phyloP scores from a whole-genome alignment of 2,329 filamentous ascomycete species.

The Teratosphaeria zuluensis region DNA sequence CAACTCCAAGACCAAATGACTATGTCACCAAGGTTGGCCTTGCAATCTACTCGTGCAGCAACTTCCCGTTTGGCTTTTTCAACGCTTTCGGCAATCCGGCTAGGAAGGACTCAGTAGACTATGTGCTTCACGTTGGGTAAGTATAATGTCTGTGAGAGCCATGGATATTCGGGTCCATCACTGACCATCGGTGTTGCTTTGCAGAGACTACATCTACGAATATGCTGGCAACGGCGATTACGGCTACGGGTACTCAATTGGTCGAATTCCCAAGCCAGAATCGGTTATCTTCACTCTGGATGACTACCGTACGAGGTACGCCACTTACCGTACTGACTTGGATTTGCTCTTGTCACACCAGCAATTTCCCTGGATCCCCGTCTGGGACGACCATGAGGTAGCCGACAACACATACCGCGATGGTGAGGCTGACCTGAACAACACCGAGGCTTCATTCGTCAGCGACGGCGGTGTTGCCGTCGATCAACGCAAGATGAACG shows the following conservation, averaged over 20 bases:
- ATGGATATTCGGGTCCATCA: not conserved
- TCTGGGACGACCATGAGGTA: conserved; percentile 54
- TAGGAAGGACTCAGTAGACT: conserved; percentile 38
- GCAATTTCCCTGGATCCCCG: conserved; percentile 52
- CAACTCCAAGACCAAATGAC: conserved; percentile 49
- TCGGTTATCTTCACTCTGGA: conserved; percentile 43
- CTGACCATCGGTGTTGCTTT: not conserved
- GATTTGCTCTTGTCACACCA: conserved; percentile 50
- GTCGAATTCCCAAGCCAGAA: conserved; percentile 45
- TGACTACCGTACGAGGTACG: conserved; percentile 50
- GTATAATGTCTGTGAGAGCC: not conserved
- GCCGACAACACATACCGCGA: conserved; percentile 57
- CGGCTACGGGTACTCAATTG: conserved; percentile 41
- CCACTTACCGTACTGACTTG: conserved; percentile 51
- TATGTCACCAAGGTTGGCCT: conserved; percentile 49
- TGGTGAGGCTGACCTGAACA: conserved; percentile 51
- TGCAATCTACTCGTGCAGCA: conserved; percentile 63
- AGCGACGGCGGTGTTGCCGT: conserved; percentile 49
- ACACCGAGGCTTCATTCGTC: conserved; percentile 57
- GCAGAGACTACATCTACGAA: conserved; percentile 54
- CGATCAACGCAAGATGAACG: conserved; percentile 66
- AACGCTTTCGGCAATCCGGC: conserved; percentile 29
- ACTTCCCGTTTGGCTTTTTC: conserved; percentile 42
- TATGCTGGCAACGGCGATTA: conserved; percentile 33
- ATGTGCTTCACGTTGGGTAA: conserved; percentile 34